Base-by-base conservation (phyloP, 169 alveolate genomes). In the Babesia ovis region DNA sequence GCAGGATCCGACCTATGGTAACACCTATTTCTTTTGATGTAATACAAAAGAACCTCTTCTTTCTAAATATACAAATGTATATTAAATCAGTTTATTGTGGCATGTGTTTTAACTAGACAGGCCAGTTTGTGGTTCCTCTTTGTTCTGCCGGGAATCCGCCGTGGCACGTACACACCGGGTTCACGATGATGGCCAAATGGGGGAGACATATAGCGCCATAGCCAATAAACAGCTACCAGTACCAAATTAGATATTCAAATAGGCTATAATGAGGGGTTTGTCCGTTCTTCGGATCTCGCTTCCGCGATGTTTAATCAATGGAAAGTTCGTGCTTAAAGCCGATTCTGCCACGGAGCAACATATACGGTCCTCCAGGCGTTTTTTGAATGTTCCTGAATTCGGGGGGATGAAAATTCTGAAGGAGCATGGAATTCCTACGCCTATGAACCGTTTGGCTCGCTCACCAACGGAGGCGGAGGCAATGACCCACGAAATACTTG, bases 391-490 rank as follows among this genome's bases (percentile, higher is more conserved):
- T n/a, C 87, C 86, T 34, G 95, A 91, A 50, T 84, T 72, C 67
- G 76, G 73, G 27, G 90, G 94, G 31, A 68, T 91, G 85, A 70
- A 56, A 31, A 31, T 91, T 37, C 73, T 90, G 22, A 85, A 84
- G 45, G 51, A 55, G 8, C 71, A 89, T 92, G 85, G 74, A 22
- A 75, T 91, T 0, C 86, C 89, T 20, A 90, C 87, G 53, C 93
- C 95, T 11, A 70, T 68, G 76, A 73, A 83, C 53, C 74, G 27
- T 43, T 70, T 81, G 31, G 95, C 95, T 18, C 60, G 73, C 34
- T 75, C 91, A 0, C 90, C 91, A 23, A 86, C 57, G 54, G 95
- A 91, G 57, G 95, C 94, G 18, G 90, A 85, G 56, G 85, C 67
- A 25, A 87, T 80, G 68, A 83, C 94, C 20, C 51, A 60, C 25